Conservation (phyloP, 257 asterid species). For the Nicotiana knightiana region DNA sequence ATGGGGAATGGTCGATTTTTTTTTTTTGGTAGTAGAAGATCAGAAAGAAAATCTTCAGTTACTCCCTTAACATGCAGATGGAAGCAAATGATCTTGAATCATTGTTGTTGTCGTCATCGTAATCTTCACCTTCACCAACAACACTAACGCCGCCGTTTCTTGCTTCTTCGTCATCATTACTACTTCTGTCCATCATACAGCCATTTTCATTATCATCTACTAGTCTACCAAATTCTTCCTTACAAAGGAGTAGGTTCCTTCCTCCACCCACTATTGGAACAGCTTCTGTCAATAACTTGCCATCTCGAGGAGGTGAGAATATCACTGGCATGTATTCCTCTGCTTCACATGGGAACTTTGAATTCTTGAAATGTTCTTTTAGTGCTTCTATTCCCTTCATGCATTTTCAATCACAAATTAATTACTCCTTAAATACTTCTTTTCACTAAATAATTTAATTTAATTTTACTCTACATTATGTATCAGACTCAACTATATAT, state of each 20-base stretch:
- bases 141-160: background rate
- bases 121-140: background rate
- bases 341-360: constrained; percentile 79
- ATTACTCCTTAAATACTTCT: too few relatives aligned
- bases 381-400: constrained; percentile 74
- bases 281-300: constrained; percentile 47
- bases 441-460: too few relatives aligned
- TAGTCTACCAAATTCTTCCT: background rate
- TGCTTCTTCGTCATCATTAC: constrained; percentile 1
- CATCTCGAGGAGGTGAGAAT: constrained; percentile 87
- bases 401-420: too few relatives aligned
- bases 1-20: background rate
- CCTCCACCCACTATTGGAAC: constrained; percentile 36
- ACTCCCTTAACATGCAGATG: background rate
- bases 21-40: too few relatives aligned
- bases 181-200: background rate
- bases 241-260: background rate
- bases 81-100: constrained; percentile 7
- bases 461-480: too few relatives aligned
- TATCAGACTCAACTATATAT: too few relatives aligned
- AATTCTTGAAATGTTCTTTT: constrained; percentile 90
- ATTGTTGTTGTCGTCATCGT: constrained; percentile 21
- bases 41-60: background rate
- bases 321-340: constrained; percentile 91
- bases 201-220: background rate